Conservation (phyloP, 2,329 filamentous ascomycete species). For the Trichoderma cornu-damae region DNA sequence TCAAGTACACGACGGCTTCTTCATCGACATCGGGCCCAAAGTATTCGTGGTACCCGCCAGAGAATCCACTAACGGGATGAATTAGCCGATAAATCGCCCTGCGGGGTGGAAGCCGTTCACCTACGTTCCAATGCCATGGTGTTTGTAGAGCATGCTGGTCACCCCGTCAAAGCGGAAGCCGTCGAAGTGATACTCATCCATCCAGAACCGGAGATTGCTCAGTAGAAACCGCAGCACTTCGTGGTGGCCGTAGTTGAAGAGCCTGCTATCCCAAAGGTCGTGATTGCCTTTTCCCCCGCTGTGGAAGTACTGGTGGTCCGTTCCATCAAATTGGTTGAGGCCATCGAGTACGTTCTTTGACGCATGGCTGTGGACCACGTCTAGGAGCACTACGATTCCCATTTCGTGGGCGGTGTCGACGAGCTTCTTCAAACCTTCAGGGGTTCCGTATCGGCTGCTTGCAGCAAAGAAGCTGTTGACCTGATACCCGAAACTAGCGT, state of each 20-base stretch:
- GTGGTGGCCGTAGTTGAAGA: constrained; percentile 96
- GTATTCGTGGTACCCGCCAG: constrained; percentile 96
- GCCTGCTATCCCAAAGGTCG: constrained; percentile 89
- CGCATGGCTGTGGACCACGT: constrained; percentile 96
- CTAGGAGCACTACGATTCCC: constrained; percentile 84
- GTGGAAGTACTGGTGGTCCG: constrained; percentile 95
- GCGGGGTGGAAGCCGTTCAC: constrained; percentile 31
- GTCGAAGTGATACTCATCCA: constrained; percentile 96
- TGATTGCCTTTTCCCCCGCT: constrained; percentile 77
- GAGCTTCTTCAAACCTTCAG: constrained; percentile 93
- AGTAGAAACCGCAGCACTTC: constrained; percentile 94
- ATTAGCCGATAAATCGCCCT: constrained; percentile 10
- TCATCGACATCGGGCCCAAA: constrained; percentile 87
- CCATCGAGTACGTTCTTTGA: constrained; percentile 97
- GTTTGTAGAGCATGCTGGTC: constrained; percentile 94
- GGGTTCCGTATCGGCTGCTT: constrained; percentile 88
- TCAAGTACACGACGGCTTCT: constrained; percentile 89
- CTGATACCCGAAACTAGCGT: constrained; percentile 97
- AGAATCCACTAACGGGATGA: constrained; percentile 66
- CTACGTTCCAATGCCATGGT: constrained; percentile 95
- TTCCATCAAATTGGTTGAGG: constrained; percentile 91
- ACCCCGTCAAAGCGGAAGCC: constrained; percentile 98
- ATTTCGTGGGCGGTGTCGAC: constrained; percentile 91
- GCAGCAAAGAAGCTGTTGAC: constrained; percentile 98
- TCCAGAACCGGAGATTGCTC: constrained; percentile 96